phyloP scores from a whole-genome alignment of 768 basidiomycete genomes.

The Boletus vermiculosoides region DNA sequence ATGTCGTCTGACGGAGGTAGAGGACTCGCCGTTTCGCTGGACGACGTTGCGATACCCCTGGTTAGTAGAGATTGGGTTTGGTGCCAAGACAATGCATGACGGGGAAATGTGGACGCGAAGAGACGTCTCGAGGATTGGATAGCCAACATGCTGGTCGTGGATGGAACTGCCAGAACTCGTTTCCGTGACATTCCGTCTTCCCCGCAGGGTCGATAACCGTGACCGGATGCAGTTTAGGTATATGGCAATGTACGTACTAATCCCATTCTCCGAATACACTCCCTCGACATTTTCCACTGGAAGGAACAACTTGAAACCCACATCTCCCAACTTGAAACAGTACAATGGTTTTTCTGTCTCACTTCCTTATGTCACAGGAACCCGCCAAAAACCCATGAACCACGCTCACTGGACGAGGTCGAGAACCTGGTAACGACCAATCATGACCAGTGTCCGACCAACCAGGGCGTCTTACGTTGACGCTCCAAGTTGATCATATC shows the following conservation, averaged over 20 bases:
- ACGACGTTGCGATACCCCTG: conserved; percentile 22
- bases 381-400: not conserved
- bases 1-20: not conserved
- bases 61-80: not conserved
- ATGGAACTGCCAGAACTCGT: not conserved
- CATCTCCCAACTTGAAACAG: conserved; percentile 1
- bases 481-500: too few species aligned
- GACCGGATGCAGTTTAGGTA: too few species aligned
- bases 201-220: conserved; percentile 1
- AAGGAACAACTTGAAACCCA: conserved; percentile 1
- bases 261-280: too few species aligned
- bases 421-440: too few species aligned
- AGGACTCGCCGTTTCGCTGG: conserved; percentile 20
- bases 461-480: too few species aligned
- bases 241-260: too few species aligned
- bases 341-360: not conserved
- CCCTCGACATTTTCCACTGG: not conserved
- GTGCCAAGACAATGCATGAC: not conserved
- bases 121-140: not conserved
- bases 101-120: not conserved
- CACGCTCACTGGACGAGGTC: too few species aligned
- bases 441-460: too few species aligned
- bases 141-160: conserved; percentile 10
- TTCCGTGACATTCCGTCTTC: conserved; percentile 7
- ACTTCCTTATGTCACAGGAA: conserved; percentile 1